Conservation (phyloP, 23 red algal species). For the Gracilaria gracilis region DNA sequence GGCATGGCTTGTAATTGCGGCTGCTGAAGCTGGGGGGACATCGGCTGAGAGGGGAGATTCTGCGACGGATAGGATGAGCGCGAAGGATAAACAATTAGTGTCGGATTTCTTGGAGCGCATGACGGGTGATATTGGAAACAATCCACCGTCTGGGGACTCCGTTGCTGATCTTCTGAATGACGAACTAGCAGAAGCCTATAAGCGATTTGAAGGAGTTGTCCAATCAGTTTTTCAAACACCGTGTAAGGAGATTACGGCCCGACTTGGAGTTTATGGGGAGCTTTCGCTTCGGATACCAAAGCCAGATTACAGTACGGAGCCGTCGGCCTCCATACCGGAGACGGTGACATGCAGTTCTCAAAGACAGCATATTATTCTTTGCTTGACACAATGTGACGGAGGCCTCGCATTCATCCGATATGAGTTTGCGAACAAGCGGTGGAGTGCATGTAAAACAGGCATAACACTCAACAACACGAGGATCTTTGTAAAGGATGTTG, state of each 20-base stretch:
- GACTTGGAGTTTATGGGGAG: neutral
- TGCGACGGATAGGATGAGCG: neutral
- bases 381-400: neutral
- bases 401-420: neutral
- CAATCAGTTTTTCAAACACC: conserved; percentile 4
- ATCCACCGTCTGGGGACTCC: conserved; percentile 2
- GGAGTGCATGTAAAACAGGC: conserved; percentile 6
- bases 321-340: neutral
- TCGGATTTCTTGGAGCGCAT: conserved; percentile 49
- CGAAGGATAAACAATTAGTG: conserved; percentile 24
- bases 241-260: neutral
- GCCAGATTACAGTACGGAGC: neutral
- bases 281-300: neutral
- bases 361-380: neutral
- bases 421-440: neutral
- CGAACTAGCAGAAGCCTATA: neutral
- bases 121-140: neutral
- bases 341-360: neutral
- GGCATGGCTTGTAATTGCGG: conserved; percentile 58
- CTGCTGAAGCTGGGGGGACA: conserved; percentile 47
- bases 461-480: neutral
- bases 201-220: neutral
- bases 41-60: neutral
- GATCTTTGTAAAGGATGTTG: neutral
- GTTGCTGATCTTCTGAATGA: conserved; percentile 5